phyloP scores from a whole-genome alignment of 345 rosid species.

The Brassica incana region DNA sequence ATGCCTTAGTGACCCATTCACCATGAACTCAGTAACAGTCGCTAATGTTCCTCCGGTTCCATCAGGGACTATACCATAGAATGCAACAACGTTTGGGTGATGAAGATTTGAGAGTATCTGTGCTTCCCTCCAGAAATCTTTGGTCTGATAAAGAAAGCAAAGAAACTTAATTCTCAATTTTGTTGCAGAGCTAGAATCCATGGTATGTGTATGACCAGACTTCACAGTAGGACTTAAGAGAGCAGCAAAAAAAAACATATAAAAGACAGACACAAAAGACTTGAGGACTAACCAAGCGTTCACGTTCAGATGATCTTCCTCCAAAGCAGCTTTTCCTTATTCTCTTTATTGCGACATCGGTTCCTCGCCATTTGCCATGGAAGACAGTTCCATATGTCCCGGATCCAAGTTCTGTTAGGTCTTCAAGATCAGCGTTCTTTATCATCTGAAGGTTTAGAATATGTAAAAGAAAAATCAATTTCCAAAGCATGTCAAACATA shows the following conservation, averaged over 20 bases:
- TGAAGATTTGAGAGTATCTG: conserved; percentile 74
- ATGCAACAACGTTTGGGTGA: conserved; percentile 77
- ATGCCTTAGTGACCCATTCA: conserved; percentile 75
- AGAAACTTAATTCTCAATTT: neutral
- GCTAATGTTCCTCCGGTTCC: conserved; percentile 70
- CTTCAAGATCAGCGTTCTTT: conserved; percentile 69
- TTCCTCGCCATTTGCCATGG: conserved; percentile 77
- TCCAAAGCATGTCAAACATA: neutral
- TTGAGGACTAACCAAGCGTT: conserved; percentile 56
- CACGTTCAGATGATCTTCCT: conserved; percentile 66
- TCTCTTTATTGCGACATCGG: conserved; percentile 79
- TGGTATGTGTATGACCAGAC: neutral
- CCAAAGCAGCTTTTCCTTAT: conserved; percentile 63
- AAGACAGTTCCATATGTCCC: conserved; percentile 77
- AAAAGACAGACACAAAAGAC: neutral
- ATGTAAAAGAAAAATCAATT: neutral
- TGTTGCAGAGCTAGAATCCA: conserved; percentile 1
- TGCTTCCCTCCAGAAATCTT: conserved; percentile 83
- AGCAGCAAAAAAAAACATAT: neutral
- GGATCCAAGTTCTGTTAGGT: conserved; percentile 61
- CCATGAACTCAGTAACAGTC: conserved; percentile 75
- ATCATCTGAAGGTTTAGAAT: conserved; percentile 50
- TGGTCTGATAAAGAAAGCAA: conserved; percentile 41
- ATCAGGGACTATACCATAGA: conserved; percentile 75
- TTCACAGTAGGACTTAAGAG: too few relatives aligned